Percentiles rank a stretch among this genome's conserved stretches.
phyloP scores from a whole-genome alignment of 257 asterid genomes.

The Fraxinus americana region DNA sequence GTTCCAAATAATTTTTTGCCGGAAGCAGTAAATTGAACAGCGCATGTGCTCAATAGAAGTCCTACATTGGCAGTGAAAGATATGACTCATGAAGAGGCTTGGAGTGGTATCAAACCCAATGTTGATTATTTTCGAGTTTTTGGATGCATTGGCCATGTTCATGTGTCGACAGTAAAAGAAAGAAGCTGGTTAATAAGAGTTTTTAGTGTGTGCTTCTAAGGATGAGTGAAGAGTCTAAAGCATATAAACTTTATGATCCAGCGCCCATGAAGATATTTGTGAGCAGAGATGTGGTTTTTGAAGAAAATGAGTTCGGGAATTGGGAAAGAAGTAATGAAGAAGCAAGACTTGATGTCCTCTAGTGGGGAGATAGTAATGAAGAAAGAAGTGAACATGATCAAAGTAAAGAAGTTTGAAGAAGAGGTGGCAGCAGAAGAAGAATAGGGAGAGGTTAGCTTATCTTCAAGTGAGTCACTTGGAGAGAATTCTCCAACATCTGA shows the following conservation, averaged over 20 bases:
- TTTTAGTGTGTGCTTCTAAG: too few species aligned
- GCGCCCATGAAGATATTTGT: too few species aligned
- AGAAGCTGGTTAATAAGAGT: neutral
- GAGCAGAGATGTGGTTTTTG: too few species aligned
- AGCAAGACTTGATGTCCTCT: too few species aligned
- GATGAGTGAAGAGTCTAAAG: too few species aligned
- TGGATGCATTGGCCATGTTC: slow-evolving; percentile 2
- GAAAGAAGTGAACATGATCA: too few species aligned
- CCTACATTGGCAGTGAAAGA: slow-evolving; percentile 3
- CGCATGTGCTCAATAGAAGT: neutral
- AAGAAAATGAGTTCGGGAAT: too few species aligned
- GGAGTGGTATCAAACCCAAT: slow-evolving; percentile 1
- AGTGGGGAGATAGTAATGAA: too few species aligned
- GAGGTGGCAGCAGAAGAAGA: neutral
- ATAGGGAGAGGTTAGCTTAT: neutral
- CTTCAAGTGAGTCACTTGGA: neutral
- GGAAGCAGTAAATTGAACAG: neutral
- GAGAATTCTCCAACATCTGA: neutral
- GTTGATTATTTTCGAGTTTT: slow-evolving; percentile 1
- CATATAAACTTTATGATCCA: too few species aligned
- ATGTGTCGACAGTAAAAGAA: neutral
- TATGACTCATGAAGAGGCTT: neutral
- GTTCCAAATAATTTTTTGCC: neutral
- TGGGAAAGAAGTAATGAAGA: too few species aligned
- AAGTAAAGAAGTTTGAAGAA: neutral